A percentile compares a stretch with the other conserved stretches of the same genome.
phyloP scores from a whole-genome alignment of 192 early-diverging fungal genomes.

The Podila horticola region DNA sequence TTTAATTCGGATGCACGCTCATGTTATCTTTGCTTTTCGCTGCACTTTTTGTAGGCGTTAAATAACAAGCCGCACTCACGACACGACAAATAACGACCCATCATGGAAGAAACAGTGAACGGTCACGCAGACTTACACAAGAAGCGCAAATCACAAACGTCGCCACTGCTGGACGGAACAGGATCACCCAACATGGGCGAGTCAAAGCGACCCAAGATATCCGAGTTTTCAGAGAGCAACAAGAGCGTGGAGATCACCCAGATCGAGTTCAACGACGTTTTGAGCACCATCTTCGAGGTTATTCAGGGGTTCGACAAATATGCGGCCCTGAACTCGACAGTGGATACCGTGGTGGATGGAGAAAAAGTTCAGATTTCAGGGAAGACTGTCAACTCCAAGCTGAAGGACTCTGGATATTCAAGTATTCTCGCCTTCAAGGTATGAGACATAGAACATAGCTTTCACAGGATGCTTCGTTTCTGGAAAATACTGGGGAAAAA shows the following conservation, averaged over 20 bases:
- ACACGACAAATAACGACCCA: not conserved
- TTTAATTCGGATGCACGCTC: too few relatives aligned
- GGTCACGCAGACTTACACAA: conserved; percentile 4
- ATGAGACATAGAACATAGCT: not conserved
- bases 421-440: conserved; percentile 36
- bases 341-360: conserved; percentile 16
- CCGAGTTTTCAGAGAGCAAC: conserved; percentile 18
- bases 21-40: too few relatives aligned
- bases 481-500: not conserved
- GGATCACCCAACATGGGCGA: conserved; percentile 22
- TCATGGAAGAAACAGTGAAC: conserved; percentile 13
- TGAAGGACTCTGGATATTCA: conserved; percentile 23
- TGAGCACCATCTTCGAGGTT: conserved; percentile 25
- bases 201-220: conserved; percentile 33
- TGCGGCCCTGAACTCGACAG: conserved; percentile 2
- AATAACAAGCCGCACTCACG: not conserved
- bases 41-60: too few relatives aligned
- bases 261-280: conserved; percentile 32
- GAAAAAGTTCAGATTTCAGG: conserved; percentile 12
- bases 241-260: conserved; percentile 37
- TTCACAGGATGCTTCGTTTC: too few relatives aligned
- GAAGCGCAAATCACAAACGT: conserved; percentile 44
- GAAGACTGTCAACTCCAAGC: conserved; percentile 15
- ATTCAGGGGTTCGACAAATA: conserved; percentile 28
- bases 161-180: conserved; percentile 24